These are phyloP conservation scores for Neofusicoccum sp. DNA, from an alignment of 2,329 filamentous ascomycete species.

Conservation along the genomic window DNA sequence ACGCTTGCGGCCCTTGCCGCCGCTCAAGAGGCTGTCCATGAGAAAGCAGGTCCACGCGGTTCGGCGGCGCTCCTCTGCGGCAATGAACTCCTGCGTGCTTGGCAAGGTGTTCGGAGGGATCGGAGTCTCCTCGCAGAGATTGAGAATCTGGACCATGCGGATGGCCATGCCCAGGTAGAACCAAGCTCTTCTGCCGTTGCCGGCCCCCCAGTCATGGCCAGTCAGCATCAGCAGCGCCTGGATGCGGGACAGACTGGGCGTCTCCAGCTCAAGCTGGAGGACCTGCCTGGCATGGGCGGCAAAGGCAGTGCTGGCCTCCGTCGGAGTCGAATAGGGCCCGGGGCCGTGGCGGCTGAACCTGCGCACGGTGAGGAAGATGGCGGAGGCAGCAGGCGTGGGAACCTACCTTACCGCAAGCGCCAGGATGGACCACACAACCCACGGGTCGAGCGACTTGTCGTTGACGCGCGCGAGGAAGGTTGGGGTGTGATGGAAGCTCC, in stretches of 20 bases:
- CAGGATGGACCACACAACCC: conserved; percentile 44
- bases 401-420: conserved; percentile 39
- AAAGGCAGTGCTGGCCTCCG: conserved; percentile 42
- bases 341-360: conserved; percentile 40
- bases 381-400: background rate
- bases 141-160: conserved; percentile 41
- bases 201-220: conserved; percentile 48
- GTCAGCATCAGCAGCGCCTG: conserved; percentile 44
- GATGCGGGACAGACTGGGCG: conserved; percentile 38
- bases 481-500: conserved; percentile 43
- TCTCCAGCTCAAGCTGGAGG: conserved; percentile 40
- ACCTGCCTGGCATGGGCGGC: conserved; percentile 41
- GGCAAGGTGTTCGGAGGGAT: conserved; percentile 31
- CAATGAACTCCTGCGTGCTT: conserved; percentile 41
- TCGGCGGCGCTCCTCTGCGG: conserved; percentile 39
- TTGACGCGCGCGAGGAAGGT: conserved; percentile 39
- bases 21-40: conserved; percentile 43
- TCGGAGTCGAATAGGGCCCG: conserved; percentile 35
- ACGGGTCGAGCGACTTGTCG: conserved; percentile 37
- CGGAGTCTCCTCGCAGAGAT: conserved; percentile 37
- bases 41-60: conserved; percentile 44
- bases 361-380: conserved; percentile 13
- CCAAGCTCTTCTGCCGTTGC: conserved; percentile 41
- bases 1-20: conserved; percentile 40
- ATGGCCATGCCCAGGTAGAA: conserved; percentile 44